A percentile compares a stretch with the other conserved stretches of the same genome.
phyloP scores from a whole-genome alignment of 2,329 filamentous ascomycete species.

The Drechslerella dactyloides region DNA sequence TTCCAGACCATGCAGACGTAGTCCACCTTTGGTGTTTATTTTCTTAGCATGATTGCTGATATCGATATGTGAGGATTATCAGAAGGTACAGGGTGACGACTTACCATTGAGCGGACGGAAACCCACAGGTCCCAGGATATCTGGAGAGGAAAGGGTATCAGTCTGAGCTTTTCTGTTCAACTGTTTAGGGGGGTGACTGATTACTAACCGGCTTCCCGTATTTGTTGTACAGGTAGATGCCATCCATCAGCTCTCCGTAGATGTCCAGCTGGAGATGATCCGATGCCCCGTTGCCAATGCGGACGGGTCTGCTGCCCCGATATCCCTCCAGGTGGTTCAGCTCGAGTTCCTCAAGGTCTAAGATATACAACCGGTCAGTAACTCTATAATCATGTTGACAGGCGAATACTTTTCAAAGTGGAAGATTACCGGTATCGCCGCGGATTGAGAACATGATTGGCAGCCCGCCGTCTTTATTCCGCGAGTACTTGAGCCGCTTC shows the following conservation, averaged over 20 bases:
- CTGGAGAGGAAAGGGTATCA: constrained; percentile 34
- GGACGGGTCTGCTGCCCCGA: constrained; percentile 71
- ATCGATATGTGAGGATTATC: neutral
- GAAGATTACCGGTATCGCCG: constrained; percentile 67
- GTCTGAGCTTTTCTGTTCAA: neutral
- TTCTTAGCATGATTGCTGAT: constrained; percentile 47
- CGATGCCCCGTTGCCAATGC: constrained; percentile 78
- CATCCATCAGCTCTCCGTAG: constrained; percentile 79
- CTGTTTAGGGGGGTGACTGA: neutral
- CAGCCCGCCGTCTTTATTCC: constrained; percentile 67
- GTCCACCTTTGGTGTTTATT: constrained; percentile 60
- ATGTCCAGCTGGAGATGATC: constrained; percentile 80
- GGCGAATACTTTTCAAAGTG: constrained; percentile 72
- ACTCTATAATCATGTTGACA: constrained; percentile 52
- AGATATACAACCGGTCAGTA: neutral
- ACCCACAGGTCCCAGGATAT: constrained; percentile 76
- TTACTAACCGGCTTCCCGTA: constrained; percentile 71
- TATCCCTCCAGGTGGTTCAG: constrained; percentile 72
- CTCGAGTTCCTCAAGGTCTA: constrained; percentile 47
- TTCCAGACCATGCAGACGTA: constrained; percentile 73
- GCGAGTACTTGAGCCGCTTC: constrained; percentile 70
- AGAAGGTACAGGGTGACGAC: constrained; percentile 56
- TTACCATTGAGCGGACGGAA: constrained; percentile 70
- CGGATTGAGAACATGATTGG: constrained; percentile 84
- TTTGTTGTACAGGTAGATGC: constrained; percentile 79